Evolutionary conservation across 169 alveolate species (phyloP), one percentile per base, ranked within the genome.

Genomic region (Eimeria falciformis): DNA sequence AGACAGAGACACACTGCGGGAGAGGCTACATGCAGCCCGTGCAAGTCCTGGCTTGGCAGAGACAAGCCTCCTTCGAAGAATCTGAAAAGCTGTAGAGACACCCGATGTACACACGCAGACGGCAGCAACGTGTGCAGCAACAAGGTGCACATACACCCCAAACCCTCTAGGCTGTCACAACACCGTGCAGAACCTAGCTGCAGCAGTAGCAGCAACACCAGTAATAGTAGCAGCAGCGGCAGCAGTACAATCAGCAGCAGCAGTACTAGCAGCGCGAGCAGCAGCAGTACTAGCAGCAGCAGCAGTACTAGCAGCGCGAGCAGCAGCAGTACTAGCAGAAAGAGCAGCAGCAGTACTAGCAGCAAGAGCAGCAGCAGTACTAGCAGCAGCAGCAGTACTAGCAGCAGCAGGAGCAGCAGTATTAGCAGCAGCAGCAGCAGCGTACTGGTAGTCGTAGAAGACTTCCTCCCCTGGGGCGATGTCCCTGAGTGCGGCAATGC

Each of bases 401-500:
- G n/a, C n/a, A n/a, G n/a, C n/a, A n/a, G n/a, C n/a, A n/a, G n/a
- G n/a, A n/a, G n/a, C n/a, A n/a, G n/a, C n/a, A n/a, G n/a, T n/a
- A n/a, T n/a, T n/a, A n/a, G n/a, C n/a, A n/a, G n/a, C n/a, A n/a
- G n/a, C n/a, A n/a, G 58, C 11, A n/a, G 21, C 56, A 58, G 40
- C 93, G 27, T 71, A 88, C 93, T 88, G 90, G 86, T 88, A 88
- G 58, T 77, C 90, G 27, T 88, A 88, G 77, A 88, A 69, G 53
- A 88, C 69, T 27, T 88, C 93, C 29, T 88, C 93, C 0, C 77
- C 77, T 2, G 93, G 87, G 25, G 46, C 50, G 40, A 88, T 23
- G 53, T 88, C 86, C 0, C 93, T 47, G 23, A 88, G 75, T 12
- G 93, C 86, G 55, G 33, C 43, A 23, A 88, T 88, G 29, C 53